phyloP scores from a whole-genome alignment of 2,329 filamentous ascomycete species.

The Pseudogymnoascus sp. region DNA sequence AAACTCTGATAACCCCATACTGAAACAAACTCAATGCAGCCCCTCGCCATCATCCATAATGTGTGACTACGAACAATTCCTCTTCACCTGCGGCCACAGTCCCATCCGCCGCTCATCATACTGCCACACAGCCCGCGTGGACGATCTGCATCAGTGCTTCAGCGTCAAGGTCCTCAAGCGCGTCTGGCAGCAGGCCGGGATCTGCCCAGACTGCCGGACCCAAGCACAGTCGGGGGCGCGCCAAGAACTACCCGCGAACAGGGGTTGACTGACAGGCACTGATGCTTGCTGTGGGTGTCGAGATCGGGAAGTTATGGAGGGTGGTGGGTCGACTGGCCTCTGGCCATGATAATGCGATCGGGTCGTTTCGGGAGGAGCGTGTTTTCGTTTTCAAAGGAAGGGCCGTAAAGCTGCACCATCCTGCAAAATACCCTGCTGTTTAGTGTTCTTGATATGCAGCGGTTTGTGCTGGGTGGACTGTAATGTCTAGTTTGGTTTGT shows the following conservation, averaged over 20 bases:
- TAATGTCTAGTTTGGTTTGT: constrained; percentile 5
- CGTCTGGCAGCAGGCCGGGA: constrained; percentile 48
- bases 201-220: constrained; percentile 43
- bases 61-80: constrained; percentile 66
- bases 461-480: neutral
- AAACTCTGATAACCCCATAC: neutral
- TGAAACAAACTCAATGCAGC: neutral
- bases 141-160: constrained; percentile 61
- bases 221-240: neutral
- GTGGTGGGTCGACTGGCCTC: neutral
- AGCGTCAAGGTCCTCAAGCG: constrained; percentile 58
- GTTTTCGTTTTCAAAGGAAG: constrained; percentile 1
- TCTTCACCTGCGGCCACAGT: constrained; percentile 59
- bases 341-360: neutral
- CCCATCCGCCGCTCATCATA: constrained; percentile 55
- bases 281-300: neutral
- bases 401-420: neutral
- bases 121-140: constrained; percentile 70
- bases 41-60: constrained; percentile 34
- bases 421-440: constrained; percentile 8
- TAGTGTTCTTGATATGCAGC: neutral
- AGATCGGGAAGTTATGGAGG: neutral
- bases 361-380: neutral
- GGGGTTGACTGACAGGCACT: neutral
- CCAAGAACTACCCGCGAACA: neutral